Evolutionary conservation across 2,329 filamentous ascomycete species (phyloP).

Genomic region (Verticillium longisporum): DNA sequence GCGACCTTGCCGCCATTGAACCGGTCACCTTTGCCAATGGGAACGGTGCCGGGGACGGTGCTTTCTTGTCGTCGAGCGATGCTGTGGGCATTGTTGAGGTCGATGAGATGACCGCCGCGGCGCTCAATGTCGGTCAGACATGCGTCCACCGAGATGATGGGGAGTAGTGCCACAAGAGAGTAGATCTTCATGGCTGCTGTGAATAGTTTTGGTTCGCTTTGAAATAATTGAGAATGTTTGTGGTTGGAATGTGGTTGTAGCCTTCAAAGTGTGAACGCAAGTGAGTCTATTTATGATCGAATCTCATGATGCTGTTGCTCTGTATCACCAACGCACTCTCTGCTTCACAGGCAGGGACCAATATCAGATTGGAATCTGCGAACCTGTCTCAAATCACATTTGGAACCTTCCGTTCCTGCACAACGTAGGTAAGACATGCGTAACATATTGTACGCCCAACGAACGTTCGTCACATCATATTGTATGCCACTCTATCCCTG

Average conservation of each 20-base stretch:
- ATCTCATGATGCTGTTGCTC: background rate
- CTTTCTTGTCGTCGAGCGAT: background rate
- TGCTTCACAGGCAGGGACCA: background rate
- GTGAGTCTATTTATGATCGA: background rate
- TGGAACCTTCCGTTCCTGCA: background rate
- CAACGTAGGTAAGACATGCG: background rate
- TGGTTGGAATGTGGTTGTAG: background rate
- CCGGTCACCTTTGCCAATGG: constrained; percentile 5
- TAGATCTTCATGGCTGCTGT: background rate
- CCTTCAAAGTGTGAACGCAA: background rate
- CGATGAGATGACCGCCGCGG: background rate
- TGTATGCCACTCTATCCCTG: background rate
- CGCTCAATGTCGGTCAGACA: background rate
- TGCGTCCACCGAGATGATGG: background rate
- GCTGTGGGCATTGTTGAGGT: background rate
- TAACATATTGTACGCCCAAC: background rate
- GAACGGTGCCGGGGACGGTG: background rate
- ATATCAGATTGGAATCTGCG: background rate
- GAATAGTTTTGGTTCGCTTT: too few species aligned
- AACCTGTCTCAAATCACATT: background rate
- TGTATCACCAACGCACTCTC: background rate
- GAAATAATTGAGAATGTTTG: background rate
- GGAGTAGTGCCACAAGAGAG: background rate
- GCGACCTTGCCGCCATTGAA: constrained; percentile 8
- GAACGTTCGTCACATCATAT: background rate